Evolutionary conservation across 805 yeast species (phyloP), one percentile per base, ranked within the genome.

Genomic region (Candida sphagnicola): DNA sequence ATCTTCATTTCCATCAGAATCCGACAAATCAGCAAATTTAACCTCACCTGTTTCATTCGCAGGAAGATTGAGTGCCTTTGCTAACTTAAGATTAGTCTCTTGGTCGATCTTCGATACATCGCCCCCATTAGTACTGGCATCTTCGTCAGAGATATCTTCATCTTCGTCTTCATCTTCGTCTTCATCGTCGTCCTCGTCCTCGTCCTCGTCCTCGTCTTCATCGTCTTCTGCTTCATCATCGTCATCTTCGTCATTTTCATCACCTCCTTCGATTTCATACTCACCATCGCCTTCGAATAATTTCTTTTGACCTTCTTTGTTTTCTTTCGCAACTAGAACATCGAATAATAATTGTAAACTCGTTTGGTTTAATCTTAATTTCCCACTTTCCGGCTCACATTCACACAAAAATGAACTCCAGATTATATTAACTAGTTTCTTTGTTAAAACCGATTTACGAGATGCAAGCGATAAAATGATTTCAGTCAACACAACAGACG

Each of bases 221-320:
- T 49, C 53, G 4, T 46, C 62, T 4, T 53, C 57, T 2, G 50
- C 61, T 2, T 49, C 57, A 1, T 53, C 60, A 2, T 59, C 64
- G 8, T 55, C 59, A 3, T 47, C 58, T 4, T 55, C 71, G 71
- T 39, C 51, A 1, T 41, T 49, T 6, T 47, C 61, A 4, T 48
- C 59, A 5, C 53, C 61, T 2, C 40, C 57, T 6, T 43, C 58
- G 11, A 30, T 56, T 14, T 47, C 62, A 18, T 45, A 48, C 29
- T 62, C 70, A 8, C 45, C 65, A 8, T 69, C 86, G 11, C 75
- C 78, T 41, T 85, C 86, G 54, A 90, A 90, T 50, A 91, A 61
- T 33, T 75, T 74, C 18, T 74, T 72, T 58, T 86, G 93, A 1
- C 97, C 97, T 48, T 82, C 80, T 44, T 80, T 77, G 56, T 85